Evolutionary conservation across 257 asterid species (phyloP).

Genomic region (Solanum chiquidenum): DNA sequence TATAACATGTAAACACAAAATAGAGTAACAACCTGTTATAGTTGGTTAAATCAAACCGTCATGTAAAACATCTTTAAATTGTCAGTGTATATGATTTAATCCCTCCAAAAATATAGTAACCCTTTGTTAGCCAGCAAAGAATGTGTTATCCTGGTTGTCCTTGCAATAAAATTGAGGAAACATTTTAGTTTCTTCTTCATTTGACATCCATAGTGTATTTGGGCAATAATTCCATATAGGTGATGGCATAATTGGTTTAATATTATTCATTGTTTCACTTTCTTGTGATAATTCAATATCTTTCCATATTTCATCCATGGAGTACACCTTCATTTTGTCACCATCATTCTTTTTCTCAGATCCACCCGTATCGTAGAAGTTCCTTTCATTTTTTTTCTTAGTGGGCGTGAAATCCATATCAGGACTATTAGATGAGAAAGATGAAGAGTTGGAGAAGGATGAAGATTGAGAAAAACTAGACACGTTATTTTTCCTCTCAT

Average conservation of each 20-base stretch:
- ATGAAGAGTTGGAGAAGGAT: slow-evolving; percentile 34
- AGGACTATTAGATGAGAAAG: slow-evolving; percentile 21
- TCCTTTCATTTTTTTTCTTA: slow-evolving; percentile 17
- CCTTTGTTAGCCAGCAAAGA: background rate
- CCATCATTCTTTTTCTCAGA: slow-evolving; percentile 9
- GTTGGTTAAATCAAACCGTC: background rate
- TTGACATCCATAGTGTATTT: slow-evolving; percentile 31
- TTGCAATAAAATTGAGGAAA: background rate
- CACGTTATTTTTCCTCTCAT: slow-evolving; percentile 31
- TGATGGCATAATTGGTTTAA: slow-evolving; percentile 16
- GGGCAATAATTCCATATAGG: slow-evolving; percentile 48
- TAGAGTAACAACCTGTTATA: background rate
- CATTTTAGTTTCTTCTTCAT: background rate
- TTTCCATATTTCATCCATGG: slow-evolving; percentile 87
- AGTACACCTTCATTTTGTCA: slow-evolving; percentile 22
- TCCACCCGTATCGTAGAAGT: slow-evolving; percentile 65
- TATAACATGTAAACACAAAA: background rate
- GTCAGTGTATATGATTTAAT: background rate
- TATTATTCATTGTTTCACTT: background rate
- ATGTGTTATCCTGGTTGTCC: background rate
- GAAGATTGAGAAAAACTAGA: slow-evolving; percentile 10
- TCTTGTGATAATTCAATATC: slow-evolving; percentile 52
- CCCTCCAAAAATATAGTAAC: background rate
- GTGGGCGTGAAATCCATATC: slow-evolving; percentile 8
- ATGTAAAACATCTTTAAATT: background rate